Evolutionary conservation across 805 yeast genomes (phyloP).

Genomic region (Torulaspora gathmanii): DNA sequence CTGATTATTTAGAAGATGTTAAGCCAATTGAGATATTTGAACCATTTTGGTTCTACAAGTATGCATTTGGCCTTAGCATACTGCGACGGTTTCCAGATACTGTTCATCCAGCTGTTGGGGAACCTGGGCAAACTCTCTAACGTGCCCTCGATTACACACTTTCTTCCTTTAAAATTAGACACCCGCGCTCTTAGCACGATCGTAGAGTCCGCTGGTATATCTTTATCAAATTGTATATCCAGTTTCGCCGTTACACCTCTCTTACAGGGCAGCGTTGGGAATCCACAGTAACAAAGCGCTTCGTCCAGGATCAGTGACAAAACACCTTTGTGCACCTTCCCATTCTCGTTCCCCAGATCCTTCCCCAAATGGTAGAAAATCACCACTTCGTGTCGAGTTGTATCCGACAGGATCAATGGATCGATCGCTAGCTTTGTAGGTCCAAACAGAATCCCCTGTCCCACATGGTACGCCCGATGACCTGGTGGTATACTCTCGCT

Average conservation of each 20-base stretch:
- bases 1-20: conserved; percentile 34
- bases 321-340: conserved; percentile 77
- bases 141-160: conserved; percentile 74
- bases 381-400: conserved; percentile 47
- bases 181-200: conserved; percentile 68
- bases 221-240: conserved; percentile 51
- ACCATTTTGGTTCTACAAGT: conserved; percentile 86
- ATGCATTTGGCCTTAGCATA: conserved; percentile 65
- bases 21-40: conserved; percentile 60
- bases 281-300: conserved; percentile 80
- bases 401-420: conserved; percentile 60
- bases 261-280: conserved; percentile 68
- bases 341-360: conserved; percentile 60
- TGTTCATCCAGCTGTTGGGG: background rate
- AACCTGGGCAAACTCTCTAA: conserved; percentile 37
- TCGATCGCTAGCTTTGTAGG: conserved; percentile 65
- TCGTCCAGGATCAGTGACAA: conserved; percentile 79
- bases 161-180: conserved; percentile 64
- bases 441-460: conserved; percentile 68
- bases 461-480: conserved; percentile 60
- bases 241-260: conserved; percentile 87
- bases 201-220: conserved; percentile 51
- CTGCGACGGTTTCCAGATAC: conserved; percentile 28
- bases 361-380: conserved; percentile 71
- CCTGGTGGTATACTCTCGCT: conserved; percentile 52